Base-by-base conservation (phyloP, 2,329 filamentous ascomycete species). In the Stemphylium beticola region DNA sequence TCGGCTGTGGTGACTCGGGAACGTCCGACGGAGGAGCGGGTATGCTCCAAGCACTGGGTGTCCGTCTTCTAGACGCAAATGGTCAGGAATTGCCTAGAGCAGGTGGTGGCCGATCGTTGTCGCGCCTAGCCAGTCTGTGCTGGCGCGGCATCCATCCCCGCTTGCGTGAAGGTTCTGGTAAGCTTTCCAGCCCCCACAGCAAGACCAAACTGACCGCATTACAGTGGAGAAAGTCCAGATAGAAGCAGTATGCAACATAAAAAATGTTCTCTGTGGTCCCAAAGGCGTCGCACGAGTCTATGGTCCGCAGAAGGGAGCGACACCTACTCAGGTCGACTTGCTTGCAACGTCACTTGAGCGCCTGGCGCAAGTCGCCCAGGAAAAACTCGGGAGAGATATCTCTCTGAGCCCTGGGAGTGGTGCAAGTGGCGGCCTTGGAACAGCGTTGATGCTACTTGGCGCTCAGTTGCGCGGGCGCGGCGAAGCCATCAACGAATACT, bases 1-100 rank as follows among this genome's bases (percentile, higher is more conserved):
- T 84, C 18, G 82, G 82, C 1, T 83, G 81, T 59, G 82, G 81
- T 32, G 82, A 84, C 61, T 83, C 81, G 3, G 82, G 81, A 4
- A 83, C 81, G 4, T 82, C 80, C 33, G 82, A 83, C 54, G 82
- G 80, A 6, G 82, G 81, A 12, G 78, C 79, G 0, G 82, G 82
- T 12, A 83, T 84, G 81, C 77, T 82, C 8, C 81, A 84, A 57
- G 81, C 81, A 2, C 75, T 84, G 5, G 82, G 82, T 4, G 81
- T 74, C 3, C 73, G 73, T 2, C 72, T 83, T 14, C 55, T 80
- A 11, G 77, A 80, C 53, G 43, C 45, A 3, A 56, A 76, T 20
- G 79, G 77, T 2, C 43, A 62, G 4, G 62, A 71, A 22, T 64
- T 83, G 3, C 75, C 77, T 2, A 60, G 45, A 4, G 79, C 77